Evolutionary conservation across 768 basidiomycete species (phyloP).

Genomic region (Boletus bicolor): DNA sequence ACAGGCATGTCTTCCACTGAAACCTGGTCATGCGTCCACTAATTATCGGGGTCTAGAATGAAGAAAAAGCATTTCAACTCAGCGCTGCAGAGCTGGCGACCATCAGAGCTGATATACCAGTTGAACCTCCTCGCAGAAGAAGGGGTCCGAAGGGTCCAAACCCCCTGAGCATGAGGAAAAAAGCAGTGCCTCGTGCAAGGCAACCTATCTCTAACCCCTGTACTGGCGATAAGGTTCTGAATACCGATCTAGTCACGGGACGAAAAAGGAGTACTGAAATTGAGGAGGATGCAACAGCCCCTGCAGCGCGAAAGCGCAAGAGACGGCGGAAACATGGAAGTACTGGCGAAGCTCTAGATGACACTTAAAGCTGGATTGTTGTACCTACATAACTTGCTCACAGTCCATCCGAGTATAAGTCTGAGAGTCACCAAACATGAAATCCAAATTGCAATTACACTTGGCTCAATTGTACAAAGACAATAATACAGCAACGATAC

Average conservation of each 20-base stretch:
- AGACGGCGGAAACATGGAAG: conserved; percentile 16
- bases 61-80: conserved; percentile 58
- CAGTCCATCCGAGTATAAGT: not conserved
- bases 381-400: not conserved
- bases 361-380: not conserved
- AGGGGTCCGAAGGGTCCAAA: conserved; percentile 86
- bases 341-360: not conserved
- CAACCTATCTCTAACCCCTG: not conserved
- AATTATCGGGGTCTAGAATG: conserved; percentile 43
- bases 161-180: conserved; percentile 91
- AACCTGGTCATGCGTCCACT: not conserved
- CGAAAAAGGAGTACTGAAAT: conserved; percentile 18
- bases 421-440: not conserved
- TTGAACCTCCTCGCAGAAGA: conserved; percentile 48
- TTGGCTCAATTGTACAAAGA: not conserved
- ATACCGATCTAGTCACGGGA: not conserved
- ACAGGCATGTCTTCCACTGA: conserved; percentile 37
- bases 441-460: not conserved
- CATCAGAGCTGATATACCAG: conserved; percentile 33
- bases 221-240: not conserved
- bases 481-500: not conserved
- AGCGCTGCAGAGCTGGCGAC: conserved; percentile 46
- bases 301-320: conserved; percentile 20
- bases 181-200: conserved; percentile 37
- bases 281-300: not conserved